Evolutionary conservation across 805 yeast species (phyloP), one percentile per base, ranked within the genome.

Genomic region (Metschnikowia drakensbergensis): DNA sequence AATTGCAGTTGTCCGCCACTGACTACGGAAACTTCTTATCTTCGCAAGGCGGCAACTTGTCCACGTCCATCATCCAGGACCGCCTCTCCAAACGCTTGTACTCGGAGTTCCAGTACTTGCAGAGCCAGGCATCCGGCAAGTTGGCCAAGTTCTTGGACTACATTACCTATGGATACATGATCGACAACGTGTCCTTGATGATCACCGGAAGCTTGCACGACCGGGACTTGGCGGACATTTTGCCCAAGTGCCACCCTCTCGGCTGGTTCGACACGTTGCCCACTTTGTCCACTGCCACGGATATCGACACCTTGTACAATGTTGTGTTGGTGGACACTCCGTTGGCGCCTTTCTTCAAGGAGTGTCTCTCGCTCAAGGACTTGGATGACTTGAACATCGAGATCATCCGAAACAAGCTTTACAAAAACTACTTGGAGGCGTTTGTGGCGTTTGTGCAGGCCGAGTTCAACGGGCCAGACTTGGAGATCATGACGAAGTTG

Each of bases 241-340:
- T 94, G 61, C 82, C 83, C 50, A 83, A 97, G 64, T 90, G 97
- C 66, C 96, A 94, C 65, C 99, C 99, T 0, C 76, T 94, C 58
- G 99, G 99, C 39, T 91, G 97, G 97, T 94, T 94, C 62, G 99
- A 94, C 59, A 92, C 98, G 6, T 80, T 94, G 58, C 99, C 99
- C 32, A 92, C 98, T 0, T 76, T 94, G 50, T 81, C 94, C 11
- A 94, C 92, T 43, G 97, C 98, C 42, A 89, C 97, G 2, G 98
- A 92, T 67, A 82, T 92, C 49, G 96, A 90, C 60, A 82, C 94
- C n/a, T 77, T 94, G 59, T 94, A 92, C 71, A 86, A 86, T 60
- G 87, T 95, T 1, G 99, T 94, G 10, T 75, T 94, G 50, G 85
- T 94, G 47, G 99, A 94, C 69, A 94, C 99, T 5, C 99, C 99